Conservation (phyloP, 768 basidiomycete species). For the Hypholoma sublateritium region DNA sequence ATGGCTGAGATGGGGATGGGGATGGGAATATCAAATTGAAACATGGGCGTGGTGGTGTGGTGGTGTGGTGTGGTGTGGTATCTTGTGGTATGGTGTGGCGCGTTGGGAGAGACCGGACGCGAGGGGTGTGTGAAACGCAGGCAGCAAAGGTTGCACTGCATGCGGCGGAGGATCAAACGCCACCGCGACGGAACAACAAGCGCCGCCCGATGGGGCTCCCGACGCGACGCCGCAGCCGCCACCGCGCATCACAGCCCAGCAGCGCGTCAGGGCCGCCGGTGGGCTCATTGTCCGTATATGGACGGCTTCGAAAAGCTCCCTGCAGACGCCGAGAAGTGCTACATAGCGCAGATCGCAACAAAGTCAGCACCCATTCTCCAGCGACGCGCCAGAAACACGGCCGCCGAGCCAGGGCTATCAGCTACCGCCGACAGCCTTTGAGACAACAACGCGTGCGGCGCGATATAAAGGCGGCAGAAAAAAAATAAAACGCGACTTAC, state of each 20-base stretch:
- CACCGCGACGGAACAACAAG: not conserved
- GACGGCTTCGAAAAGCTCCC: slow-evolving; percentile 24
- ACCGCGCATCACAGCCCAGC: not conserved
- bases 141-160: too few relatives aligned
- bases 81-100: too few relatives aligned
- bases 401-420: not conserved
- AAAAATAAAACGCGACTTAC: slow-evolving; percentile 22
- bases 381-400: not conserved
- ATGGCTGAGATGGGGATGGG: too few relatives aligned
- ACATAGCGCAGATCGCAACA: not conserved
- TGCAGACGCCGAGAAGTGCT: slow-evolving; percentile 15
- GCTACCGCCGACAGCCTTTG: not conserved
- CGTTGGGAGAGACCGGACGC: too few relatives aligned
- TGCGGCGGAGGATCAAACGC: too few relatives aligned
- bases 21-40: too few relatives aligned
- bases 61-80: too few relatives aligned
- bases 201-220: not conserved
- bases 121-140: too few relatives aligned
- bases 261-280: not conserved
- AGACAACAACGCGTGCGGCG: not conserved
- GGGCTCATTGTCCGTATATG: slow-evolving; percentile 24
- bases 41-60: too few relatives aligned
- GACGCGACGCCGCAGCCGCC: not conserved
- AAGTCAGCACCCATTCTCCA: not conserved
- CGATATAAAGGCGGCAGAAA: slow-evolving; percentile 1